phyloP scores from a whole-genome alignment of 345 rosid genomes.

The Eucalyptus victrix region DNA sequence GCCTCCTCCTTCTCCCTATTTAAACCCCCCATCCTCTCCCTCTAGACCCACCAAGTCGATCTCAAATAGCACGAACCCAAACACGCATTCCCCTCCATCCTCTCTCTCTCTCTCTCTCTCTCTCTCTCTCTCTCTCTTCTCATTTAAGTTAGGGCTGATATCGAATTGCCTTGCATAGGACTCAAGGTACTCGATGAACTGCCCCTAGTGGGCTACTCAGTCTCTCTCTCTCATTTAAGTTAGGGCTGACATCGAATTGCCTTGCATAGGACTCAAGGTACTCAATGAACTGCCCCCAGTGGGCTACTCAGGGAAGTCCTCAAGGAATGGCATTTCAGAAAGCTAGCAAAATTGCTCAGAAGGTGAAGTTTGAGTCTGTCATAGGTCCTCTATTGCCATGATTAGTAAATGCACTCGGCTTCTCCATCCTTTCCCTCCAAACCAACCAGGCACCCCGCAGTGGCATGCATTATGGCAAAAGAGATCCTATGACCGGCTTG shows the following conservation, averaged over 20 bases:
- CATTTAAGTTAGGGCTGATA: too few species aligned
- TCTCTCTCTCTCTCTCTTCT: too few species aligned
- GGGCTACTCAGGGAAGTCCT: too few species aligned
- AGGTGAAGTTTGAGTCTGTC: conserved; percentile 39
- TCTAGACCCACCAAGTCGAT: not conserved
- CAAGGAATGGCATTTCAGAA: conserved; percentile 24
- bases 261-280: conserved; percentile 20
- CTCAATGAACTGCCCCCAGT: not conserved
- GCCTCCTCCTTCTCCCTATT: too few species aligned
- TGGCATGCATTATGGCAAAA: not conserved
- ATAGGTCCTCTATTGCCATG: conserved; percentile 37
- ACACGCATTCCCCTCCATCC: too few species aligned
- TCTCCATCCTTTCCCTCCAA: conserved; percentile 9
- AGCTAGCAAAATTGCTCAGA: conserved; percentile 35
- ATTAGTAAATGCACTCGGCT: conserved; percentile 29
- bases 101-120: too few species aligned
- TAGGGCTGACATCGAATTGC: not conserved
- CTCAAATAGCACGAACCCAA: not conserved
- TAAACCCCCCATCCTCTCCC: too few species aligned
- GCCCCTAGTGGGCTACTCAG: too few species aligned
- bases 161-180: conserved; percentile 7
- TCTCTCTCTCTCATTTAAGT: too few species aligned
- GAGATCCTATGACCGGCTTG: too few species aligned
- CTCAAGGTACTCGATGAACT: conserved; percentile 28
- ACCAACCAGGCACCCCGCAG: conserved; percentile 8